A percentile compares a stretch with the other conserved stretches of the same genome.
Evolutionary conservation across 192 early-diverging fungal genomes (phyloP).

Genomic region (Coemansia sp.): DNA sequence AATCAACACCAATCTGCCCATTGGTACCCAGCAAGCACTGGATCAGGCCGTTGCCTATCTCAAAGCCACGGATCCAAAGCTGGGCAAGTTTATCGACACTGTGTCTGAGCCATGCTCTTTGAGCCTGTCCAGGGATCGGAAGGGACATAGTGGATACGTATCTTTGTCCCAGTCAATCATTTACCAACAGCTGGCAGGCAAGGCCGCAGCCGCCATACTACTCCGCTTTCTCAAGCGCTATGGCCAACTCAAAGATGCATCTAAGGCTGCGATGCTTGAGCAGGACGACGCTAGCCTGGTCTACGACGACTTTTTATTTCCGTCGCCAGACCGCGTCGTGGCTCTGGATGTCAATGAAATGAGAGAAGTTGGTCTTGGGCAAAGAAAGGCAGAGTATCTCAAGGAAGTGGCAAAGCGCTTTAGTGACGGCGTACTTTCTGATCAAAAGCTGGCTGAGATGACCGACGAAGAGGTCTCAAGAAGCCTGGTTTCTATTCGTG

Average conservation of each 20-base stretch:
- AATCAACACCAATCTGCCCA: not conserved
- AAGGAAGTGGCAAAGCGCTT: constrained; percentile 63
- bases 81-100: constrained; percentile 47
- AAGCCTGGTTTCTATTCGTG: constrained; percentile 59
- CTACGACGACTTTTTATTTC: constrained; percentile 51
- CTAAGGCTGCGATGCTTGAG: constrained; percentile 9
- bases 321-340: constrained; percentile 55
- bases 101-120: constrained; percentile 28
- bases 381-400: constrained; percentile 64
- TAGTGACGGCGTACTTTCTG: constrained; percentile 55
- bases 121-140: constrained; percentile 24
- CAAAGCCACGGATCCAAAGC: constrained; percentile 45
- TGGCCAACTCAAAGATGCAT: constrained; percentile 30
- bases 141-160: constrained; percentile 35
- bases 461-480: constrained; percentile 59
- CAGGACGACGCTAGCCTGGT: not conserved
- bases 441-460: constrained; percentile 52
- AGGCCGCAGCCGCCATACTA: constrained; percentile 63
- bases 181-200: constrained; percentile 72
- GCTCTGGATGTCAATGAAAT: constrained; percentile 49
- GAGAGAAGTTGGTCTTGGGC: constrained; percentile 33
- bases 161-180: constrained; percentile 58
- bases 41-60: constrained; percentile 46
- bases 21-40: constrained; percentile 21
- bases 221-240: constrained; percentile 59